Conservation (phyloP, 2,329 filamentous ascomycete genomes). For the Lachnellula suecica region DNA sequence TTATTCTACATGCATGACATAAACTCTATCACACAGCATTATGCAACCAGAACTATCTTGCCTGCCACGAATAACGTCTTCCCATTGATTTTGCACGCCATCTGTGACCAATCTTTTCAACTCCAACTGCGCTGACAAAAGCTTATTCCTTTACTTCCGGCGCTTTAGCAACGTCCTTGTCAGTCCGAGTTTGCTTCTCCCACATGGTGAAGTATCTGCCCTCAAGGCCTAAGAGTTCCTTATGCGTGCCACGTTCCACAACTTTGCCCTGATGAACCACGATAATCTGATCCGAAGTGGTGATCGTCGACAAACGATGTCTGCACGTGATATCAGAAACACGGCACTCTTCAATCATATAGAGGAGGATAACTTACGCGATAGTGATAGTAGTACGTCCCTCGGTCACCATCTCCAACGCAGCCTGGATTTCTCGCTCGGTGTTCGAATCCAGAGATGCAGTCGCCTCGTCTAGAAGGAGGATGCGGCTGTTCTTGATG, state of each 20-base stretch:
- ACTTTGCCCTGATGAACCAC: conserved; percentile 82
- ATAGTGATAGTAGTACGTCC: conserved; percentile 92
- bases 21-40: too few species aligned
- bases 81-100: too few species aligned
- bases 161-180: not conserved
- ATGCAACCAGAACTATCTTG: too few species aligned
- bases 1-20: too few species aligned
- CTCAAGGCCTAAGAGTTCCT: conserved; percentile 66
- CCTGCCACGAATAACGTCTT: too few species aligned
- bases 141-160: too few species aligned
- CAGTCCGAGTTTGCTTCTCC: not conserved
- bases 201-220: conserved; percentile 52
- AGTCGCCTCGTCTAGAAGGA: conserved; percentile 61
- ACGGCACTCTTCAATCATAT: conserved; percentile 34
- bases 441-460: conserved; percentile 76
- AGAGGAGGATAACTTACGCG: conserved; percentile 68
- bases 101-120: too few species aligned
- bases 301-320: conserved; percentile 89
- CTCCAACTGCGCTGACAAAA: too few species aligned
- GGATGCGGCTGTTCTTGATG: conserved; percentile 53
- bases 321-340: not conserved
- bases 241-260: conserved; percentile 84
- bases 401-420: conserved; percentile 75
- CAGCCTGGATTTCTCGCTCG: conserved; percentile 84
- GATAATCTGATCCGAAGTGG: conserved; percentile 88